Percentiles rank a stretch among this genome's conserved stretches.
phyloP scores from a whole-genome alignment of 2,329 filamentous ascomycete genomes.

The Aspergillus sp. region DNA sequence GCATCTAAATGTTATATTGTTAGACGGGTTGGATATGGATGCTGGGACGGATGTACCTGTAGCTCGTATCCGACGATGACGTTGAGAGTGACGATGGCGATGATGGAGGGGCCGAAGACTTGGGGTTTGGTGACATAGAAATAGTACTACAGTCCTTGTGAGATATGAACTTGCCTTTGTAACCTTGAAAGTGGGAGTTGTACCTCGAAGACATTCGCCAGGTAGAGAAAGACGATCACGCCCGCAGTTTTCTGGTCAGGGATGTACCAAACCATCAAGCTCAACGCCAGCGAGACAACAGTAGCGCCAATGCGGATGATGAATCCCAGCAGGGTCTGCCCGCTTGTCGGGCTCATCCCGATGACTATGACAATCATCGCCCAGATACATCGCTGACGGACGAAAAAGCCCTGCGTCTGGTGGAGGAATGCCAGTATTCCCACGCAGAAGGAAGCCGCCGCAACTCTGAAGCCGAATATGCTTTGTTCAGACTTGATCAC shows the following conservation, averaged over 20 bases:
- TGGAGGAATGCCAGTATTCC: constrained; percentile 58
- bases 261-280: constrained; percentile 71
- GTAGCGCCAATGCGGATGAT: constrained; percentile 65
- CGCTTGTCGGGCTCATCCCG: constrained; percentile 65
- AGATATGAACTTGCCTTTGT: background rate
- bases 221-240: constrained; percentile 66
- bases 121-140: constrained; percentile 67
- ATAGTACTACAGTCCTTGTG: constrained; percentile 48
- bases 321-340: constrained; percentile 69
- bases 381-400: constrained; percentile 69
- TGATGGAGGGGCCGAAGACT: constrained; percentile 60
- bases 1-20: constrained; percentile 37
- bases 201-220: constrained; percentile 60
- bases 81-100: constrained; percentile 59
- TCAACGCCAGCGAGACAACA: constrained; percentile 58
- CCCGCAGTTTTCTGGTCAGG: constrained; percentile 61
- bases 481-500: constrained; percentile 66
- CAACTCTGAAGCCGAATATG: constrained; percentile 67
- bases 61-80: constrained; percentile 72
- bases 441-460: constrained; percentile 50
- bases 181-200: background rate
- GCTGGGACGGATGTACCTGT: constrained; percentile 39
- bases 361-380: constrained; percentile 73
- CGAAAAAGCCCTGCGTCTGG: constrained; percentile 65
- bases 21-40: too few relatives aligned